A percentile compares a stretch with the other conserved stretches of the same genome.
These are phyloP conservation scores for Heritiera fomes DNA, from an alignment of 345 rosid species.

Conservation along the genomic window DNA sequence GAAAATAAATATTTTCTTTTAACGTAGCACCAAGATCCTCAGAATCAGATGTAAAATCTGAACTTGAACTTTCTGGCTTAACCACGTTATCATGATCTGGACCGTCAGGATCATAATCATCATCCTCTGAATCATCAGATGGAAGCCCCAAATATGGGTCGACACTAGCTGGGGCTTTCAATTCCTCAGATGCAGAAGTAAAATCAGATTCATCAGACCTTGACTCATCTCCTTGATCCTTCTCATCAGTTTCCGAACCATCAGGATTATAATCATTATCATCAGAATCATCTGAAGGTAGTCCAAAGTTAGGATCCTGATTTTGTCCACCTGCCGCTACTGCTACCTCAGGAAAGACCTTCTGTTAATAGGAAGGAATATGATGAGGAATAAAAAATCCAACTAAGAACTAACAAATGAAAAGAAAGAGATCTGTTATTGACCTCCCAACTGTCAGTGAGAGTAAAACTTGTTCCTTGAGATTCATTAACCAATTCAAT, in stretches of 20 bases:
- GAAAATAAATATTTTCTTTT: conserved; percentile 33
- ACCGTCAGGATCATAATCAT: conserved; percentile 70
- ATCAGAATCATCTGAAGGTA: conserved; percentile 85
- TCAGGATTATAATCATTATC: conserved; percentile 80
- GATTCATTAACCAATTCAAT: conserved; percentile 72
- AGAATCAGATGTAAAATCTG: conserved; percentile 78
- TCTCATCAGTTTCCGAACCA: conserved; percentile 40
- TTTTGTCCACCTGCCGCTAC: conserved; percentile 48
- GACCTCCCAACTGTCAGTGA: conserved; percentile 88
- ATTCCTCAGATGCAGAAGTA: conserved; percentile 59
- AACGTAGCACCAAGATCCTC: conserved; percentile 57
- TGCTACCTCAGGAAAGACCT: conserved; percentile 88
- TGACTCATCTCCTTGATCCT: conserved; percentile 50
- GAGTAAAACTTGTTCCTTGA: conserved; percentile 61
- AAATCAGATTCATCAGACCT: conserved; percentile 66
- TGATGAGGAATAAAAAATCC: conserved; percentile 11
- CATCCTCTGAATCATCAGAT: conserved; percentile 95
- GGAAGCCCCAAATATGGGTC: conserved; percentile 51
- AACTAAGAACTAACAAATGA: conserved; percentile 1
- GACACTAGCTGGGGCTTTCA: conserved; percentile 38
- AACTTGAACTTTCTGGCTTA: conserved; percentile 61
- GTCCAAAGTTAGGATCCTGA: conserved; percentile 56
- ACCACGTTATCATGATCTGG: conserved; percentile 43
- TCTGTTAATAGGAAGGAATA: conserved; percentile 49
- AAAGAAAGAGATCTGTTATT: conserved; percentile 12